phyloP scores from a whole-genome alignment of 441 rosid genomes.

The Populus trichocarpa region DNA sequence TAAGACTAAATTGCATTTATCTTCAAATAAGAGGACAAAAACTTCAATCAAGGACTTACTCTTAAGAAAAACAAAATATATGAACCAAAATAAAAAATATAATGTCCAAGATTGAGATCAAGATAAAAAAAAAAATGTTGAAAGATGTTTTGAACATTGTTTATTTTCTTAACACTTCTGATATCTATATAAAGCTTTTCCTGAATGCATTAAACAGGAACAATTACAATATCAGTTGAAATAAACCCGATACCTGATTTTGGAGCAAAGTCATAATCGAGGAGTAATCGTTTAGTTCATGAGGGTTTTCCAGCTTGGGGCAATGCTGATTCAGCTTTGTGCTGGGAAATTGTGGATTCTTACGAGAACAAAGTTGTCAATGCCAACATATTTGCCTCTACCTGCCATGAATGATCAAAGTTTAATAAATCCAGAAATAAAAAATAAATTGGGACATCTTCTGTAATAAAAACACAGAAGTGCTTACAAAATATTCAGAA shows the following conservation, averaged over 20 bases:
- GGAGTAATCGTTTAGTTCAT: conserved; percentile 57
- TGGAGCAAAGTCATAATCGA: conserved; percentile 54
- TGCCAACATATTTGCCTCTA: conserved; percentile 30
- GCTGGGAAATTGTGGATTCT: conserved; percentile 56
- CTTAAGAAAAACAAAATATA: too few relatives aligned
- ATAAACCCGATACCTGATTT: conserved; percentile 45
- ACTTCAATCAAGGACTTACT: too few relatives aligned
- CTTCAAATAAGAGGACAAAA: too few relatives aligned
- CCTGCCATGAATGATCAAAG: conserved; percentile 30
- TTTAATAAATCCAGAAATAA: neutral
- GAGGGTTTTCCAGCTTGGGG: conserved; percentile 64
- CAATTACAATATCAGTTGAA: neutral
- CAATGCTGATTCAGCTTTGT: conserved; percentile 55
- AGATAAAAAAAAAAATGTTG: too few relatives aligned
- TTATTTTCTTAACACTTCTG: too few relatives aligned
- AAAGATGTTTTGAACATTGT: too few relatives aligned
- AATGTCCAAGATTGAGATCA: too few relatives aligned
- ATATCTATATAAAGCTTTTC: too few relatives aligned
- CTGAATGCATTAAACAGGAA: neutral
- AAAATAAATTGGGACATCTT: neutral
- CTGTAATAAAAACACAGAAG: neutral
- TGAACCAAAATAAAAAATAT: too few relatives aligned
- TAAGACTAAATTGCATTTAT: too few relatives aligned
- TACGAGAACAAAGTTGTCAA: conserved; percentile 25
- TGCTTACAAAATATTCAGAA: neutral